phyloP scores from a whole-genome alignment of 164 flowering plant species.

The Annona cherimola region DNA sequence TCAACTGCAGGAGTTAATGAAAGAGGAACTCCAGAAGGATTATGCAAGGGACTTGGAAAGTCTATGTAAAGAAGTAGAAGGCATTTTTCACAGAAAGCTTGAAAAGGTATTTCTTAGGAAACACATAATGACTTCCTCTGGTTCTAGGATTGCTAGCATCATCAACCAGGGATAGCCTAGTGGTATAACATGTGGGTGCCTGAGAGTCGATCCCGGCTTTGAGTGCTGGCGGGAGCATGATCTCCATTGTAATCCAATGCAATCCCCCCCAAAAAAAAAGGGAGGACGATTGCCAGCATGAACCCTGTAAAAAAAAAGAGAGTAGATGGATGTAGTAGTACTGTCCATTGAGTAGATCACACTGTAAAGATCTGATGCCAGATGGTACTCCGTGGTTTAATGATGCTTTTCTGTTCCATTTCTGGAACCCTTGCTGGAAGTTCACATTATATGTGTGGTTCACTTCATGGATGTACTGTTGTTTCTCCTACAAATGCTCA shows the following conservation, averaged over 20 bases:
- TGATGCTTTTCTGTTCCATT: too few species aligned
- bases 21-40: constrained; percentile 47
- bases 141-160: background rate
- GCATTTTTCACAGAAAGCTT: constrained; percentile 45
- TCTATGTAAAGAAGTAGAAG: constrained; percentile 70
- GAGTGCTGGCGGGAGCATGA: too few species aligned
- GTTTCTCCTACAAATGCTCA: background rate
- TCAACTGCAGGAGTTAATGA: constrained; percentile 48
- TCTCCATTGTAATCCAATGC: too few species aligned
- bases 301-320: too few species aligned
- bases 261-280: too few species aligned
- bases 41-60: constrained; percentile 60
- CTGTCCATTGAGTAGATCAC: too few species aligned
- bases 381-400: too few species aligned
- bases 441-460: background rate
- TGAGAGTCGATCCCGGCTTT: background rate
- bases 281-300: too few species aligned
- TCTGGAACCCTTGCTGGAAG: too few species aligned
- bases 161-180: background rate
- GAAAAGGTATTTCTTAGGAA: constrained; percentile 32
- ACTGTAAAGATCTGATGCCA: too few species aligned
- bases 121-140: background rate
- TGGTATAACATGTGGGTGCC: background rate
- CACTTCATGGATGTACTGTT: background rate
- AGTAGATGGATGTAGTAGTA: too few species aligned